Evolutionary conservation across 1,139 yeast genomes (phyloP).

Genomic region (Diutina neorugosa): DNA sequence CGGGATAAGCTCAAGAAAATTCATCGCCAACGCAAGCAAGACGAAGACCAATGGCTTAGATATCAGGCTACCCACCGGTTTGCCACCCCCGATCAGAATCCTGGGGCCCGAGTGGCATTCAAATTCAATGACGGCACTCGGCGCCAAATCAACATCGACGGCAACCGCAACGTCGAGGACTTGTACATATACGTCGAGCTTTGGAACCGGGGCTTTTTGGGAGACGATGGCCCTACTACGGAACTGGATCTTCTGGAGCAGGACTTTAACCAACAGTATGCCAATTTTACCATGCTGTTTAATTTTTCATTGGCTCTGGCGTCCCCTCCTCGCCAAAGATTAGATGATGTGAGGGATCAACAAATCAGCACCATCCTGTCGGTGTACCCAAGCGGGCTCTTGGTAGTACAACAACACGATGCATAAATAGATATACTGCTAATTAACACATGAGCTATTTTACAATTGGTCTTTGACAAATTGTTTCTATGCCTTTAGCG

Average conservation of each 20-base stretch:
- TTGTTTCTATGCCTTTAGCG: too few relatives aligned
- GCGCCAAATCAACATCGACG: conserved; percentile 34
- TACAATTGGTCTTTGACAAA: too few relatives aligned
- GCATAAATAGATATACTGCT: background rate
- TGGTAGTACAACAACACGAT: conserved; percentile 21
- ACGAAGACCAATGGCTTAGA: conserved; percentile 19
- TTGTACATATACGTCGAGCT: conserved; percentile 49
- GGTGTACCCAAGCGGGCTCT: conserved; percentile 32
- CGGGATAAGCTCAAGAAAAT: conserved; percentile 34
- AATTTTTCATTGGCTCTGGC: conserved; percentile 25
- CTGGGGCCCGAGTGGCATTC: conserved; percentile 43
- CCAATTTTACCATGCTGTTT: conserved; percentile 16
- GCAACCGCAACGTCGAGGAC: conserved; percentile 36
- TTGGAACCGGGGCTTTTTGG: conserved; percentile 7
- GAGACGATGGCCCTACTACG: conserved; percentile 14
- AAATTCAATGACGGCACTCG: conserved; percentile 41
- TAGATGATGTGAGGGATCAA: conserved; percentile 15
- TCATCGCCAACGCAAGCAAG: conserved; percentile 14
- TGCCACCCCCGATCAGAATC: conserved; percentile 7
- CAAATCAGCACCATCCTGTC: conserved; percentile 18
- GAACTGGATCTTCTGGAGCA: conserved; percentile 33
- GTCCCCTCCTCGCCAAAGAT: conserved; percentile 24
- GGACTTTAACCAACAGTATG: conserved; percentile 14
- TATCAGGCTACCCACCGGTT: conserved; percentile 20
- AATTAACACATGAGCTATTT: background rate